A percentile compares a stretch with the other conserved stretches of the same genome.
Conservation (phyloP, 2,329 filamentous ascomycete genomes). For the Didymella arachidicola region DNA sequence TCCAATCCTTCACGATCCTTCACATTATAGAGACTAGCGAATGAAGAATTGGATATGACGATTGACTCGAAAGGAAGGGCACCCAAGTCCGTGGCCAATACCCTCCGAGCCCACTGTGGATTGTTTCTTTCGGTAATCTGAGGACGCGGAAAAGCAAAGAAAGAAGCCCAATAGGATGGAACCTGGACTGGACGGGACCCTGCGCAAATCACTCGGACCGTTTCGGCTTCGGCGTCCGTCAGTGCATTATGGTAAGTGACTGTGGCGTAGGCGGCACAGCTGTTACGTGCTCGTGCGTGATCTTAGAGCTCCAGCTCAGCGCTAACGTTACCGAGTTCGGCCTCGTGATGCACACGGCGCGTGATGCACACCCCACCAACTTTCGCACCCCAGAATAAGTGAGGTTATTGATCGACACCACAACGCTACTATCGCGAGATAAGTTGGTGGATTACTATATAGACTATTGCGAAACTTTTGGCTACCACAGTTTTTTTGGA, state of each 20-base stretch:
- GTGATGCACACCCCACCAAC: too few species aligned
- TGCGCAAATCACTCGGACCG: conserved; percentile 16
- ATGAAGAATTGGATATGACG: neutral
- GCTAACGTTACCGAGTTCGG: too few species aligned
- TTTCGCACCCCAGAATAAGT: too few species aligned
- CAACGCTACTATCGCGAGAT: too few species aligned
- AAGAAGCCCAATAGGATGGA: conserved; percentile 1
- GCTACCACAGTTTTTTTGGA: too few species aligned
- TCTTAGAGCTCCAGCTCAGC: conserved; percentile 2
- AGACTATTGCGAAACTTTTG: too few species aligned
- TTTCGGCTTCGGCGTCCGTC: conserved; percentile 5
- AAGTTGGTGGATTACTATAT: too few species aligned
- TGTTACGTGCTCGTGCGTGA: conserved; percentile 13
- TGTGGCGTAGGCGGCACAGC: conserved; percentile 14
- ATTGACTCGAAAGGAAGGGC: neutral
- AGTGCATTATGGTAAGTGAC: neutral
- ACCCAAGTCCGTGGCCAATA: neutral
- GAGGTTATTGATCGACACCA: too few species aligned
- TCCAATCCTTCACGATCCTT: neutral
- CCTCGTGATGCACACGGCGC: too few species aligned
- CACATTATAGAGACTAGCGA: neutral
- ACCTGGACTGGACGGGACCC: conserved; percentile 1
- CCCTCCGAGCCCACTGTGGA: neutral
- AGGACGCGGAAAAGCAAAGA: conserved; percentile 13
- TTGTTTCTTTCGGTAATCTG: conserved; percentile 2